These are phyloP conservation scores for Tubosaeta sp. DNA, from an alignment of 768 basidiomycete genomes.

Conservation along the genomic window DNA sequence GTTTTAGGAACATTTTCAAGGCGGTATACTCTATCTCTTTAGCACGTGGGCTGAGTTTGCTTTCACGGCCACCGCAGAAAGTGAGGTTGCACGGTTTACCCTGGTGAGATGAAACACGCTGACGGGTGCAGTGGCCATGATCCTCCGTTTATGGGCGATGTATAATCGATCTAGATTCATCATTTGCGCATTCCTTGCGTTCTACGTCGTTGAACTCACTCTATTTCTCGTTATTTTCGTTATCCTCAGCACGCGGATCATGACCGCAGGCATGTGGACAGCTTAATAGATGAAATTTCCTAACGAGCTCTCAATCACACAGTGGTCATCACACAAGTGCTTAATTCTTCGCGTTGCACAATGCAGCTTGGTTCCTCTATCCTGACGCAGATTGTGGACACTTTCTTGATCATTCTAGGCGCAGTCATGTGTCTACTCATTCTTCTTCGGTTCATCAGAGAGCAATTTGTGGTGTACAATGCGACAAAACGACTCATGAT, in stretches of 20 bases:
- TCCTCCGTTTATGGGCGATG: not conserved
- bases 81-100: not conserved
- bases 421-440: not conserved
- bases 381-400: not conserved
- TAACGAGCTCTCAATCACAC: not conserved
- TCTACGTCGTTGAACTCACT: not conserved
- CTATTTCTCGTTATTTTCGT: not conserved
- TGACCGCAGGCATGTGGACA: not conserved
- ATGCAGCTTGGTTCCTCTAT: not conserved
- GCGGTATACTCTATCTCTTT: not conserved
- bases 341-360: not conserved
- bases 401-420: not conserved
- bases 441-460: not conserved
- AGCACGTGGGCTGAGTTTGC: not conserved
- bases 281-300: no score
- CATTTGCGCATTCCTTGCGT: not conserved
- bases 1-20: not conserved
- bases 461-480: not conserved
- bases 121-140: not conserved
- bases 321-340: not conserved
- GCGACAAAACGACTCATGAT: not conserved
- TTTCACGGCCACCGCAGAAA: constrained; percentile 1
- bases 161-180: not conserved
- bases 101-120: not conserved
- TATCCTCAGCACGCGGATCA: not conserved